Base-by-base conservation (phyloP, 2,329 filamentous ascomycete genomes). In the Ascochyta koolunga region DNA sequence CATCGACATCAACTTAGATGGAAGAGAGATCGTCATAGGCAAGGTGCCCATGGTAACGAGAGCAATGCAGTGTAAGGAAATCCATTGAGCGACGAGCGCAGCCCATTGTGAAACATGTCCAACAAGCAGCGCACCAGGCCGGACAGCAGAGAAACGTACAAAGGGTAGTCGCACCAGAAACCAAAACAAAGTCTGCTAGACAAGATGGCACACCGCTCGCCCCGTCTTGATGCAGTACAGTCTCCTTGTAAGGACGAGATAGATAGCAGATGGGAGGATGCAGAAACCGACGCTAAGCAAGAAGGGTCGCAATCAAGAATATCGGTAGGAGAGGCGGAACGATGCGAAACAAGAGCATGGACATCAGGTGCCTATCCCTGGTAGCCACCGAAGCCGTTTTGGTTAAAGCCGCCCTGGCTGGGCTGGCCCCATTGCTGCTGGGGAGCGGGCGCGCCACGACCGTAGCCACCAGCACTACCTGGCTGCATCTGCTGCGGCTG, bases 391-490 rank as follows among this genome's bases (percentile, higher is more conserved):
- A 84, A 86, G 70, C 81, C 82, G 70, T 83, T 84, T 64, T 75
- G 72, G 61, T 79, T 81, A 65, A 77, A 79, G 56, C 70, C 71
- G 55, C 77, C 80, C 51, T 74, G 70, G 45, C 66, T 70, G 31
- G 80, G 80, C 68, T 82, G 81, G 56, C 78, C 79, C 80, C 83
- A 84, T 68, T 81, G 80, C 63, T 74, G 68, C 58, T 81, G 79
- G 54, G 81, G 79, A 50, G 79, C 76, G 59, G 82, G 82, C 59
- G 82, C 82, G 61, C 90, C 91, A 72, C 91, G 90, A 59, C 90
- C 91, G 71, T 92, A 96, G 58, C 91, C 91, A 67, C 90, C 91
- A 65, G 90, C 89, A 71, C 89, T 95, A 64, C 79, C 81, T 32
- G 82, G 81, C 70, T 78, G 79, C 55, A 65, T 64, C 60, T 66